These are phyloP conservation scores for Aphanomyces invadans DNA, from an alignment of 352 stramenopile species.

Conservation along the genomic window DNA sequence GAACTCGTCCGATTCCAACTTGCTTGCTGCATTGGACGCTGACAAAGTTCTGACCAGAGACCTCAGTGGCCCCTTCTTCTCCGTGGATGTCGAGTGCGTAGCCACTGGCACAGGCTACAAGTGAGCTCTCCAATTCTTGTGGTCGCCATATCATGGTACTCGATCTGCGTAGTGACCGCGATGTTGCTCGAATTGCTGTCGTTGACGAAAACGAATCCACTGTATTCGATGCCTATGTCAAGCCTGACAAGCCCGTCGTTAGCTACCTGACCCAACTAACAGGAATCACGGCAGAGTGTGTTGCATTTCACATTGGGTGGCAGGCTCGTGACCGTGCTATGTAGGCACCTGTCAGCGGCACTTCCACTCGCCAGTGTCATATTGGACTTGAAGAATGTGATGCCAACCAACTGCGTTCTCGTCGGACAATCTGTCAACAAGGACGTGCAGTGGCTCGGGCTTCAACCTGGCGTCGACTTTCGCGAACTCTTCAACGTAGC, in stretches of 20 bases:
- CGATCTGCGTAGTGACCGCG: conserved; percentile 69
- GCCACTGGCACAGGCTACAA: conserved; percentile 72
- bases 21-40: conserved; percentile 9
- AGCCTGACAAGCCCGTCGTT: conserved; percentile 75
- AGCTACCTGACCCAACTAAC: conserved; percentile 90
- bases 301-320: no score
- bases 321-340: no score
- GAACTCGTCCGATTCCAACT: neutral
- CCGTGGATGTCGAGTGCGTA: conserved; percentile 91
- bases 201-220: conserved; percentile 84
- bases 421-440: conserved; percentile 91
- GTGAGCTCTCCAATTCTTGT: conserved; percentile 27
- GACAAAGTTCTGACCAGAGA: conserved; percentile 15
- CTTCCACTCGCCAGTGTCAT: conserved; percentile 68
- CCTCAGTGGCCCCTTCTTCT: conserved; percentile 54
- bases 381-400: conserved; percentile 53
- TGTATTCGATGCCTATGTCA: conserved; percentile 81
- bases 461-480: conserved; percentile 81
- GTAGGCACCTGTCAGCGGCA: conserved; percentile 56
- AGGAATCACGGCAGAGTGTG: conserved; percentile 66
- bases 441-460: conserved; percentile 84
- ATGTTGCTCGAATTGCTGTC: conserved; percentile 84
- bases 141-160: neutral
- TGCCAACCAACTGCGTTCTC: conserved; percentile 81
- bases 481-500: conserved; percentile 77